Evolutionary conservation across 306 rosid genomes (phyloP).

Genomic region (Acacia melanoxylon): DNA sequence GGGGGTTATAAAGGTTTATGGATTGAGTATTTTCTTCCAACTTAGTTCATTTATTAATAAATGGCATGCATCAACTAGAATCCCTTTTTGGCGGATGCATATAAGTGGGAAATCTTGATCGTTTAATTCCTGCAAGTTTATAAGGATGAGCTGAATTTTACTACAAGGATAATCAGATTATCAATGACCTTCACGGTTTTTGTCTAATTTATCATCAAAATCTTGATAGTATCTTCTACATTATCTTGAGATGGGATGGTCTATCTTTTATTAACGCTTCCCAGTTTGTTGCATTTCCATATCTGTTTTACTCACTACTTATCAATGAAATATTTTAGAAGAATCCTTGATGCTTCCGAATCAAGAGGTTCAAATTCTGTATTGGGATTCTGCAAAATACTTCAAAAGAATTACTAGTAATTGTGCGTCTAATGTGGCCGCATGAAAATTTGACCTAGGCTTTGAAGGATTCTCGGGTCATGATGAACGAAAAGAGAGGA

Average conservation of each 20-base stretch:
- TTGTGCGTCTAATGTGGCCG: neutral
- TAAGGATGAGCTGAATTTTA: conserved; percentile 6
- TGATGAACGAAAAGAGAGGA: conserved; percentile 51
- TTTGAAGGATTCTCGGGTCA: conserved; percentile 54
- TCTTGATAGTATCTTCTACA: neutral
- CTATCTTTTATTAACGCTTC: neutral
- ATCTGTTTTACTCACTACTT: neutral
- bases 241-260: neutral
- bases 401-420: neutral
- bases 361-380: neutral
- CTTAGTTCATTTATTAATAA: neutral
- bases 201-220: neutral
- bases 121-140: neutral
- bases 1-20: conserved; percentile 2
- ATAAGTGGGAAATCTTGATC: neutral
- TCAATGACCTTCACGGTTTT: neutral
- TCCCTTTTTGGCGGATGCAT: neutral
- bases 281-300: neutral
- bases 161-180: neutral
- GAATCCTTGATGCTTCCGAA: neutral
- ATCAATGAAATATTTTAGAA: neutral
- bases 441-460: conserved; percentile 35
- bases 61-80: neutral
- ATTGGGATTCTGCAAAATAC: neutral
- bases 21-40: neutral